Evolutionary conservation across 2,329 filamentous ascomycete genomes (phyloP).

Genomic region (Alternaria burnsii): DNA sequence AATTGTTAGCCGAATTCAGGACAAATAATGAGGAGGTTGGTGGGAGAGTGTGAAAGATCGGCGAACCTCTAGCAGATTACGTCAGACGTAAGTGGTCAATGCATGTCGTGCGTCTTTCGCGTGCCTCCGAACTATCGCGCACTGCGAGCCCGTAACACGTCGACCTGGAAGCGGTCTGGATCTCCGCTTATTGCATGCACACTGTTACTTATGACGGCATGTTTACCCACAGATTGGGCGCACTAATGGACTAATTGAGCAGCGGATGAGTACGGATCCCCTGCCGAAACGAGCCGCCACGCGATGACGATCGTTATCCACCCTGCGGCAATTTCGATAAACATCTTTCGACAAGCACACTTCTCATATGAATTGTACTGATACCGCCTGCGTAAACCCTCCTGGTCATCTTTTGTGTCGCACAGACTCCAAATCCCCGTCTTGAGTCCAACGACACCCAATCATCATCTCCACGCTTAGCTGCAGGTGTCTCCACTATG

Average conservation of each 20-base stretch:
- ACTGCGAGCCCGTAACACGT: background rate
- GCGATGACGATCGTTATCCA: slow-evolving; percentile 25
- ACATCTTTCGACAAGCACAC: slow-evolving; percentile 7
- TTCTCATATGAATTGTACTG: slow-evolving; percentile 6
- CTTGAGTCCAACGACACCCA: background rate
- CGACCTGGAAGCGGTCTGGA: background rate
- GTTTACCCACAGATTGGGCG: slow-evolving; percentile 3
- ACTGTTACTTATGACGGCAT: slow-evolving; percentile 17
- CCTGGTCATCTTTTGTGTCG: background rate
- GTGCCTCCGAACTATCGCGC: slow-evolving; percentile 5
- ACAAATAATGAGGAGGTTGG: background rate
- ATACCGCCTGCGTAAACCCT: background rate
- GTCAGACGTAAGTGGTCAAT: slow-evolving; percentile 18
- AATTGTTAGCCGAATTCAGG: background rate
- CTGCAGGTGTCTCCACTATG: slow-evolving; percentile 20
- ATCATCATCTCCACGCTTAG: background rate
- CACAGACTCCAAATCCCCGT: background rate
- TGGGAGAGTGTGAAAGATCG: background rate
- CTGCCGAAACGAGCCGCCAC: slow-evolving; percentile 23
- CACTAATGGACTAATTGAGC: background rate
- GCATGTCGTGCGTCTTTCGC: slow-evolving; percentile 14
- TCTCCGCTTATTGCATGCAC: background rate
- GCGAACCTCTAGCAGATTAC: slow-evolving; percentile 6
- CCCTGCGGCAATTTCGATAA: slow-evolving; percentile 13
- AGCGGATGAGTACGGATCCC: slow-evolving; percentile 24